phyloP scores from a whole-genome alignment of 2,329 filamentous ascomycete genomes.

The Fusarium nygamai region DNA sequence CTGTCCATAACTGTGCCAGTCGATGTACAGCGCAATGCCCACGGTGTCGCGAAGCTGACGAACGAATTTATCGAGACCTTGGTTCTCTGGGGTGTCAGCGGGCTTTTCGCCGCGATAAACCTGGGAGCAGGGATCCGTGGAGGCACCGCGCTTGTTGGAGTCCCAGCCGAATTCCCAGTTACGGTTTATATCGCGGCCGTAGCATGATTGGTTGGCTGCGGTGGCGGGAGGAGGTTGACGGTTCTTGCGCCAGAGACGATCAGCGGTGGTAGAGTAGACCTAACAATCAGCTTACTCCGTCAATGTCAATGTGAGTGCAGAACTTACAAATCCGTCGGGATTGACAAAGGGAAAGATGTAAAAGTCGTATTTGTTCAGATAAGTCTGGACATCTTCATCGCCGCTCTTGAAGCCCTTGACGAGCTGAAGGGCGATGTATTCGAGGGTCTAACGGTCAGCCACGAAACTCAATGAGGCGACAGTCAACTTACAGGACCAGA shows the following conservation, averaged over 20 bases:
- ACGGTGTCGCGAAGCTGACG: conserved; percentile 45
- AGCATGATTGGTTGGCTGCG: conserved; percentile 47
- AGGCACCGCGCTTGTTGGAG: conserved; percentile 54
- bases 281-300: background rate
- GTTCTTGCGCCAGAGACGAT: conserved; percentile 65
- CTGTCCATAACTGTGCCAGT: conserved; percentile 58
- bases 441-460: conserved; percentile 46
- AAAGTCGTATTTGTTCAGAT: conserved; percentile 67
- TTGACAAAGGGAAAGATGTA: conserved; percentile 63
- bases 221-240: conserved; percentile 50
- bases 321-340: conserved; percentile 53
- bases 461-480: background rate
- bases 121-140: conserved; percentile 59
- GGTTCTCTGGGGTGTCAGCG: conserved; percentile 58
- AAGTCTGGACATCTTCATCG: conserved; percentile 49
- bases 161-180: conserved; percentile 64
- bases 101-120: conserved; percentile 54
- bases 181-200: conserved; percentile 64
- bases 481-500: conserved; percentile 58
- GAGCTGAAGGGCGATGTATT: conserved; percentile 59
- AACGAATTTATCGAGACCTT: conserved; percentile 51
- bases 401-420: conserved; percentile 53
- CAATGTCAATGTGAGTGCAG: background rate
- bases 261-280: conserved; percentile 57
- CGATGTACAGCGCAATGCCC: conserved; percentile 58